Percentiles rank a stretch among this genome's conserved stretches.
Conservation (phyloP, 352 stramenopile genomes). For the Pythium biforme region DNA sequence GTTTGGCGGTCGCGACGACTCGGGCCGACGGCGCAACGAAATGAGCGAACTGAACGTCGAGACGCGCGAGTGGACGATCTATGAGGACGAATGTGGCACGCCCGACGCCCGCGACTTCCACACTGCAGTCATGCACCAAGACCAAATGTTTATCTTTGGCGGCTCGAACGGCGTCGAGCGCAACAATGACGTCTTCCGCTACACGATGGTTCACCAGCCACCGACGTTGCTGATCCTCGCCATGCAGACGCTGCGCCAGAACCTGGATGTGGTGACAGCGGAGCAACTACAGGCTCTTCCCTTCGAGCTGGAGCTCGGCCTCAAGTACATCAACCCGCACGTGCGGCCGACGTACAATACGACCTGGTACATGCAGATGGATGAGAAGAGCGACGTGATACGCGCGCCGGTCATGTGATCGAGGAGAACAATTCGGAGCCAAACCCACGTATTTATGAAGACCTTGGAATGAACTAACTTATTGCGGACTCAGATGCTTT, state of each 20-base stretch:
- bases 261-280: slow-evolving; percentile 37
- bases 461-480: slow-evolving; percentile 35
- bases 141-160: slow-evolving; percentile 81
- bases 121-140: slow-evolving; percentile 68
- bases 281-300: slow-evolving; percentile 52
- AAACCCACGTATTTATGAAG: slow-evolving; percentile 41
- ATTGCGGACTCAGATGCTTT: neutral
- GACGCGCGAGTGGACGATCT: slow-evolving; percentile 66
- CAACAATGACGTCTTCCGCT: slow-evolving; percentile 82
- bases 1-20: slow-evolving; percentile 80
- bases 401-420: slow-evolving; percentile 44
- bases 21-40: slow-evolving; percentile 62
- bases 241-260: slow-evolving; percentile 60
- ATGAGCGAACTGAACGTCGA: slow-evolving; percentile 63
- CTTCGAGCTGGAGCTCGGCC: slow-evolving; percentile 57
- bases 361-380: slow-evolving; percentile 55
- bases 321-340: slow-evolving; percentile 73
- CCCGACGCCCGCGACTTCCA: slow-evolving; percentile 83
- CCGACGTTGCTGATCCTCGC: slow-evolving; percentile 66
- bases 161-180: slow-evolving; percentile 81
- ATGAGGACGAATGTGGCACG: slow-evolving; percentile 50
- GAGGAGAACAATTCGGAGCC: neutral
- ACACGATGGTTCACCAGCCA: slow-evolving; percentile 55
- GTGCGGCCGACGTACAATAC: slow-evolving; percentile 61
- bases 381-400: slow-evolving; percentile 43